Evolutionary conservation across 805 yeast species (phyloP), one percentile per base, ranked within the genome.

Genomic region (Yarrowia hollandica): DNA sequence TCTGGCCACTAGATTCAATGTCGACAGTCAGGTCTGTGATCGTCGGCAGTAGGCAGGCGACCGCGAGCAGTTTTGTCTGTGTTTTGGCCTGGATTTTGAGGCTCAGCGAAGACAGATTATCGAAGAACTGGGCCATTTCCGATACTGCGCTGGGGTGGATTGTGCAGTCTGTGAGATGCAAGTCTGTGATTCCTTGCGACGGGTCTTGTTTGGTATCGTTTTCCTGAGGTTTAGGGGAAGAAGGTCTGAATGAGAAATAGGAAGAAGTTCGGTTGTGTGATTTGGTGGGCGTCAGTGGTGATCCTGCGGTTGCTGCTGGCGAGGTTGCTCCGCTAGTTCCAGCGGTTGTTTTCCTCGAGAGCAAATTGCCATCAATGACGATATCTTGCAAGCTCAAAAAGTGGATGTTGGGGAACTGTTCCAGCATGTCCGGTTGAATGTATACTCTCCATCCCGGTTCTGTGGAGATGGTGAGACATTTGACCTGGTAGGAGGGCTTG

Each of bases 361-460:
- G 31, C 2, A 31, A 23, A 21, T 48, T 48, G 4, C 18, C 38
- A n/a, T 48, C 56, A 33, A 48, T 48, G 56, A 52, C 44, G 21
- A 52, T 37, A 19, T 52, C 58, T 7, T 52, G 44, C 11, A 52
- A 21, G 11, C 34, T 52, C 15, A 52, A 34, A 12, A 34, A 18
- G 9, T 25, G 25, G n/a, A 52, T 37, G 26, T 52, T 52, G 7
- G 58, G 58, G 11, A 52, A 52, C 58, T 35, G 44, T n/a, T 52
- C 44, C 9, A 52, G 35, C 31, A 35, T 35, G 19, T 52, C 58
- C 10, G 58, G 44, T 23, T 37, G 42, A 11, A 52, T 25, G 35
- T 37, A 52, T 14, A 35, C 44, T 37, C 58, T 35, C 44, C 58
- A 37, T 4, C 58, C 58, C 7, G 58, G 58, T 19, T 35, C 58